Percentiles rank a stretch among this genome's conserved stretches.
These are phyloP conservation scores for Geotrichum restrictum DNA, from an alignment of 1,139 yeast genomes.

Conservation along the genomic window DNA sequence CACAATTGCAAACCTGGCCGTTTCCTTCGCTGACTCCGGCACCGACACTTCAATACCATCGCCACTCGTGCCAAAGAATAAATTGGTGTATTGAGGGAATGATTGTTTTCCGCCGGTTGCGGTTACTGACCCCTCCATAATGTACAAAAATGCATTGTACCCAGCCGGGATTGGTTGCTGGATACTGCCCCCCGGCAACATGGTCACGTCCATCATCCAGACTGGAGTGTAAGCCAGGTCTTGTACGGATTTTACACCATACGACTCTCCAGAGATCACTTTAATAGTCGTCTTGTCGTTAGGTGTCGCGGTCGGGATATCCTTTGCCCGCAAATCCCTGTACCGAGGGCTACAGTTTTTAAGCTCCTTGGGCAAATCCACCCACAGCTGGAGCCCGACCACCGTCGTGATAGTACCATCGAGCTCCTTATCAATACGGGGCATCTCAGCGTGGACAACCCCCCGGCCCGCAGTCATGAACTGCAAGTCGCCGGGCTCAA, in stretches of 20 bases:
- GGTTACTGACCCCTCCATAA: constrained; percentile 59
- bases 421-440: constrained; percentile 56
- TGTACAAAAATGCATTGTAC: constrained; percentile 71
- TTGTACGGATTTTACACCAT: constrained; percentile 68
- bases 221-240: constrained; percentile 80
- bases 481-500: constrained; percentile 83
- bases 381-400: constrained; percentile 86
- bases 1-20: constrained; percentile 38
- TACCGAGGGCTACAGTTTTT: constrained; percentile 74
- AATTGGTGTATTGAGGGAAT: constrained; percentile 44
- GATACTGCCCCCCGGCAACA: constrained; percentile 66
- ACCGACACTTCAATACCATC: constrained; percentile 32
- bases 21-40: constrained; percentile 24
- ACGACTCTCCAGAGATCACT: constrained; percentile 73
- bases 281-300: constrained; percentile 63
- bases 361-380: constrained; percentile 70
- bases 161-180: constrained; percentile 58
- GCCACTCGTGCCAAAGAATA: constrained; percentile 39
- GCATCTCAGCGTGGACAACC: constrained; percentile 82
- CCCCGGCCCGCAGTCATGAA: constrained; percentile 96
- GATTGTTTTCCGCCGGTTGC: constrained; percentile 43
- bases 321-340: constrained; percentile 68
- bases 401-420: constrained; percentile 34
- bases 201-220: constrained; percentile 62
- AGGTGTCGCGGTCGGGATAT: constrained; percentile 67